Conservation (phyloP, 352 stramenopile species). For the Phytophthora nicotianae region DNA sequence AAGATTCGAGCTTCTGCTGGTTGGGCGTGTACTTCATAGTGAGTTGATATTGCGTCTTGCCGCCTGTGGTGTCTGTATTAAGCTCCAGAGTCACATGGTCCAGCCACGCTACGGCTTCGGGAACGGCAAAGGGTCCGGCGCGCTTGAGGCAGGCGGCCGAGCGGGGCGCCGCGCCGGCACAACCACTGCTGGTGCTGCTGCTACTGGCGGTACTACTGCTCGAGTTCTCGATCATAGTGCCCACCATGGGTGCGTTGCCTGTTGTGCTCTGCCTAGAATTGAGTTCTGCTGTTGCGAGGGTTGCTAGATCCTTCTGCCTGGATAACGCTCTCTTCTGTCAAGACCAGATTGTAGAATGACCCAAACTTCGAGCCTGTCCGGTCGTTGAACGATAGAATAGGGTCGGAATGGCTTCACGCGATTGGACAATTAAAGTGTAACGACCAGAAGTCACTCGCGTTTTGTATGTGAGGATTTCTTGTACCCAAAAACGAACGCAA, state of each 20-base stretch:
- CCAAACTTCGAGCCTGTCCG: conserved; percentile 1
- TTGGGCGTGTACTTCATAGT: conserved; percentile 37
- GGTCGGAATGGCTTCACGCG: conserved; percentile 2
- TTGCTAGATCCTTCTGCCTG: conserved; percentile 23
- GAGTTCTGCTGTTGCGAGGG: background rate
- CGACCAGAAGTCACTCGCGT: background rate
- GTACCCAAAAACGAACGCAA: background rate
- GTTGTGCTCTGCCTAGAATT: background rate
- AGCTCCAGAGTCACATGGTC: conserved; percentile 40
- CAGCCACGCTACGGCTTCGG: conserved; percentile 41
- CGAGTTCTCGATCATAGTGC: conserved; percentile 27
- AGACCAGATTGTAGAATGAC: conserved; percentile 17
- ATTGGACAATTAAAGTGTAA: conserved; percentile 14
- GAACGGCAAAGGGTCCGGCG: conserved; percentile 27
- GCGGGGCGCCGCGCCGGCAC: conserved; percentile 20
- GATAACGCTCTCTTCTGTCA: no score
- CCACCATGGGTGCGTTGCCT: conserved; percentile 21
- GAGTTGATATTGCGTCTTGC: conserved; percentile 38
- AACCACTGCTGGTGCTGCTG: conserved; percentile 3
- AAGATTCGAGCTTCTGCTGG: conserved; percentile 33
- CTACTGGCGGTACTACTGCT: conserved; percentile 21
- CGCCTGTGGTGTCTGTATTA: conserved; percentile 15
- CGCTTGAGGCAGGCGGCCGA: conserved; percentile 34
- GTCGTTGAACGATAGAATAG: background rate
- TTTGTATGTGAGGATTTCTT: background rate